Conservation (phyloP, 176 grass and related monocot species). For the Leersia perrieri region DNA sequence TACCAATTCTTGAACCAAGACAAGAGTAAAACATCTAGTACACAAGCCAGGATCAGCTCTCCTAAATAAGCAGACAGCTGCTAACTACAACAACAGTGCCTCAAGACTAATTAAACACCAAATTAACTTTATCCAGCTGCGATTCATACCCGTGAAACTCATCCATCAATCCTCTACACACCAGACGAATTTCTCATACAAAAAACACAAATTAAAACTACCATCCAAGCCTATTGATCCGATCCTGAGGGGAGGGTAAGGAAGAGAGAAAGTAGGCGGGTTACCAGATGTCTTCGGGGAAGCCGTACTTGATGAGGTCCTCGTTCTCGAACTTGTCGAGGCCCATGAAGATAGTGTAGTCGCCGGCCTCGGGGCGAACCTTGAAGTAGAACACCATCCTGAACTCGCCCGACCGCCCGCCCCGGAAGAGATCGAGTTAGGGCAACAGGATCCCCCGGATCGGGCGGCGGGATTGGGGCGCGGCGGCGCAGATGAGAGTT, state of each 20-base stretch:
- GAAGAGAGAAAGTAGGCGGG: neutral
- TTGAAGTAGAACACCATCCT: slow-evolving; percentile 99
- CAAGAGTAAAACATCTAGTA: neutral
- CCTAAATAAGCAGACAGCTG: neutral
- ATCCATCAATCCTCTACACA: neutral
- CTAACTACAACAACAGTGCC: neutral
- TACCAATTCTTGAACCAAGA: neutral
- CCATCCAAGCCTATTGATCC: neutral
- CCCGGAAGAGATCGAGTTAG: slow-evolving; percentile 38
- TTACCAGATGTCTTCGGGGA: slow-evolving; percentile 96
- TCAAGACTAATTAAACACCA: neutral
- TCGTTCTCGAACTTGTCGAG: slow-evolving; percentile 92
- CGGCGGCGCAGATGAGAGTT: neutral
- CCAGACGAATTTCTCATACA: neutral
- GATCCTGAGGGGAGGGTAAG: too few species aligned
- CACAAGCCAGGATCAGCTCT: neutral
- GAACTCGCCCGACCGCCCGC: neutral
- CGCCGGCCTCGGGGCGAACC: slow-evolving; percentile 75
- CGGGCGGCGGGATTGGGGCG: neutral
- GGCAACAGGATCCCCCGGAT: slow-evolving; percentile 8
- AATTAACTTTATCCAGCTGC: neutral
- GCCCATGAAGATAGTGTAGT: slow-evolving; percentile 97
- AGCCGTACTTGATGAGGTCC: slow-evolving; percentile 93
- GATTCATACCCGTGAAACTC: neutral
- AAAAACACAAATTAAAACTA: slow-evolving; percentile 8